Base-by-base conservation (phyloP, 805 yeast species). In the Cyberlindnera xylosilytica region DNA sequence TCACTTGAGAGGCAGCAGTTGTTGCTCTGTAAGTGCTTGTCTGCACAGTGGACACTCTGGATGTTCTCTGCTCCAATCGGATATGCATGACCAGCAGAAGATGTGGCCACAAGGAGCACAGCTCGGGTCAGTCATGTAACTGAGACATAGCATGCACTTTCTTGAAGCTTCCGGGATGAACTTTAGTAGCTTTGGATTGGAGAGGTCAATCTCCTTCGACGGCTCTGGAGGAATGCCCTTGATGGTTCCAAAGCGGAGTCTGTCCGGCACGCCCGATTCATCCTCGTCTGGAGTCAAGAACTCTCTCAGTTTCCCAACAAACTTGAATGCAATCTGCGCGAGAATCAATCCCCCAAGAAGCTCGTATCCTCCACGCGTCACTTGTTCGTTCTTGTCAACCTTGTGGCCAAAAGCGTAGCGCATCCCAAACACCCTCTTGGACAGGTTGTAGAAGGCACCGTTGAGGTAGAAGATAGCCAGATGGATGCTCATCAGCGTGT, bases 41-140 rank as follows among this genome's bases (percentile, higher is more conserved):
- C 98, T 65, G 58, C 98, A 93, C 20, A 93, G 67, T 0, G 99
- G 98, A 59, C 99, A 91, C 57, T 89, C 97, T 0, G 88, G 82
- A 46, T 76, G 68, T 51, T 89, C 96, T 48, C 87, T 71, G 45
- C 89, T 78, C 98, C 98, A 91, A 53, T 86, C 95, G 6, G 80
- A 72, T 4, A 89, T 79, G 60, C 98, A 91, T 6, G 69, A 71
- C 97, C 98, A 91, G 64, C 99, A 91, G 61, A 87, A 91, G 13
- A 87, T 44, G 61, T 91, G 99, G 0, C 98, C 99, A 64, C 99
- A 91, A 4, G 81, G 76, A 0, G 96, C 88, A 46, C 87, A 78
- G 1, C 96, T 70, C 4, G 99, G 98, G 47, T 86, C 78, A 1
- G 65, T 70, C 93, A 91, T 86, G 13, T 74, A 70, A 8, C 85